Percentiles rank a stretch among this genome's conserved stretches.
These are phyloP conservation scores for Megacollybia platyphylla DNA, from an alignment of 1,284 basidiomycete genomes.

Conservation along the genomic window DNA sequence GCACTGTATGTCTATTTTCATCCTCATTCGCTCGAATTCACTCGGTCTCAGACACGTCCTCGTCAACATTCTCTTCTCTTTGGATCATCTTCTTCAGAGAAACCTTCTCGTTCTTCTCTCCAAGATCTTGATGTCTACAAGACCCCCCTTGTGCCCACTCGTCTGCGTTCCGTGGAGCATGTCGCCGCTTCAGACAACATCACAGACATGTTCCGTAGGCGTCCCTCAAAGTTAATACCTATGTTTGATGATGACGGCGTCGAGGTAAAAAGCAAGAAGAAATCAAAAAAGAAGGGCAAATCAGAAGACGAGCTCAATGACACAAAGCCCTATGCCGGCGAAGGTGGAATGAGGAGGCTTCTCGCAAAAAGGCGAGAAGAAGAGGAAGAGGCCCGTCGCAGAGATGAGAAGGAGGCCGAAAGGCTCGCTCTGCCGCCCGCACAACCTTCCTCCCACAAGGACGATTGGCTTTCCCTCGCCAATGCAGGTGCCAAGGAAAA, in stretches of 20 bases:
- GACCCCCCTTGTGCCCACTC: conserved; percentile 60
- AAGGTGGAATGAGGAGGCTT: conserved; percentile 63
- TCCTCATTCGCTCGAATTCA: conserved; percentile 3
- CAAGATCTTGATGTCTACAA: conserved; percentile 64
- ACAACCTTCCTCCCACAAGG: conserved; percentile 12
- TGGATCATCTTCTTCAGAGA: conserved; percentile 20
- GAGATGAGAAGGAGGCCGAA: conserved; percentile 14
- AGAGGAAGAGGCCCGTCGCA: conserved; percentile 12
- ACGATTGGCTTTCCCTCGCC: conserved; percentile 12
- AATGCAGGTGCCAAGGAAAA: conserved; percentile 5
- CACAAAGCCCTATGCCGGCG: conserved; percentile 61
- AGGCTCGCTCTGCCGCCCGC: conserved; percentile 8
- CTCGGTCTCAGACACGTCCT: conserved; percentile 29
- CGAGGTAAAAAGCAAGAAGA: conserved; percentile 11
- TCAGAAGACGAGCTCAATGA: conserved; percentile 23
- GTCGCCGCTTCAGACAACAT: conserved; percentile 22
- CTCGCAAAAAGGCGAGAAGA: conserved; percentile 33
- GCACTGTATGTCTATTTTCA: conserved; percentile 27
- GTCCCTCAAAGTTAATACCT: conserved; percentile 40
- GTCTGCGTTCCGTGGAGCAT: conserved; percentile 32
- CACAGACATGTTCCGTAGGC: conserved; percentile 54
- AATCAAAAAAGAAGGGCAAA: conserved; percentile 17
- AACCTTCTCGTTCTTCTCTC: conserved; percentile 18
- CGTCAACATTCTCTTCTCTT: conserved; percentile 41
- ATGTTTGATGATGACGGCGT: conserved; percentile 35